These are phyloP conservation scores for Backusella mclennaniae DNA, from an alignment of 192 early-diverging fungal species.

Conservation along the genomic window DNA sequence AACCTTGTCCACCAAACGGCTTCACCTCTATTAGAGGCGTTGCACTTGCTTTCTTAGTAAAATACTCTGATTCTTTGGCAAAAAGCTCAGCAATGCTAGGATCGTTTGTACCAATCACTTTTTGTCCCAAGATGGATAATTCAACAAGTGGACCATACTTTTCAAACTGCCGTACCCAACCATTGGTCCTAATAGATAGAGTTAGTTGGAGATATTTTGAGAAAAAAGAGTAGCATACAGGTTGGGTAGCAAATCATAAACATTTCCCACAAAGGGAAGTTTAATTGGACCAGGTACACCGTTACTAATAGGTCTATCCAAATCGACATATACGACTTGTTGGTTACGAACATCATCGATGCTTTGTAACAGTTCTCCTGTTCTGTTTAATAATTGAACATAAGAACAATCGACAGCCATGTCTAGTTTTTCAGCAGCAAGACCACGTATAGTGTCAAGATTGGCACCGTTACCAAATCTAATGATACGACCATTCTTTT, in stretches of 20 bases:
- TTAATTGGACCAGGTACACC: constrained; percentile 7
- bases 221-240: not conserved
- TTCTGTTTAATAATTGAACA: not conserved
- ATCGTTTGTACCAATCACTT: constrained; percentile 34
- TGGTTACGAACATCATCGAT: constrained; percentile 20
- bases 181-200: not conserved
- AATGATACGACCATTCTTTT: constrained; percentile 18
- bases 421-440: constrained; percentile 16
- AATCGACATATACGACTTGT: constrained; percentile 9
- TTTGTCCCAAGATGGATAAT: constrained; percentile 10
- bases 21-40: constrained; percentile 40
- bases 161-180: constrained; percentile 30
- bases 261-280: constrained; percentile 23
- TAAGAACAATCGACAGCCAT: not conserved
- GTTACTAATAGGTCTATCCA: constrained; percentile 5
- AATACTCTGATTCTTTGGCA: constrained; percentile 49
- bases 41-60: constrained; percentile 42
- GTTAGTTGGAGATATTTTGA: not conserved
- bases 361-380: not conserved
- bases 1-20: constrained; percentile 43
- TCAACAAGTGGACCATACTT: constrained; percentile 39
- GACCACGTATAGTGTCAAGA: constrained; percentile 14
- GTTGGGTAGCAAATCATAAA: constrained; percentile 25
- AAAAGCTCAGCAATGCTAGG: constrained; percentile 42
- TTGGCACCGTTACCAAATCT: constrained; percentile 15